Evolutionary conservation across 345 rosid species (phyloP), one percentile per base, ranked within the genome.

Genomic region (Citrus unshiu): DNA sequence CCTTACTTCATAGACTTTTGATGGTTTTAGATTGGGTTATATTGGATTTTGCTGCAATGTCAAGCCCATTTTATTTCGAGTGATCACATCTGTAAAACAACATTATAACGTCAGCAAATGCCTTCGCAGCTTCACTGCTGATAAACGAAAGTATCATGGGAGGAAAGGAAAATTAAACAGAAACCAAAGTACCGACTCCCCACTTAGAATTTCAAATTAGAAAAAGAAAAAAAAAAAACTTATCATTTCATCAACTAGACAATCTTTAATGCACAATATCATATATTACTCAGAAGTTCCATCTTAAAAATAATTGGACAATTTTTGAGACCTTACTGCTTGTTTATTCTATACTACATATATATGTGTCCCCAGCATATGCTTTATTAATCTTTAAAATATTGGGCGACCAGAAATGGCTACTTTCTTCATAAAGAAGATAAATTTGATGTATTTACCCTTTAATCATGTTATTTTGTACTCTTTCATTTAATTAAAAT

Each of bases 391-490:
- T 74, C 61, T 39, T 27, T 65, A 43, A 59, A 59, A 58, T 40
- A 68, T 29, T n/a, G 37, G 70, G n/a, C 14, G 75, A 73, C 71
- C 3, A 13, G 13, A 70, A 70, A 71, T 10, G 35, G 56, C 16
- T 24, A 77, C 73, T 60, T 70, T 14, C 78, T 81, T 78, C 25
- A 12, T 24, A 72, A 72, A 54, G 78, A 84, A 81, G 82, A 43
- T 75, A 71, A 30, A 70, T 66, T 74, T 64, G 22, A 27, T 70
- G 78, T 51, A 61, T 35, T 25, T 32, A 27, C 75, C 34, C 39
- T 70, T 70, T 75, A 78, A 78, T 81, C 84, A 78, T 81, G 64
- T 32, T 71, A 7, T 8, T 83, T 84, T 70, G 75, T 81, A 70
- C 72, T 65, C 58, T 68, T 76, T 73, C 64, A 18, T 68, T 54